Evolutionary conservation across 78 protist species (phyloP).

Genomic region (Pelomyxa schiedti): DNA sequence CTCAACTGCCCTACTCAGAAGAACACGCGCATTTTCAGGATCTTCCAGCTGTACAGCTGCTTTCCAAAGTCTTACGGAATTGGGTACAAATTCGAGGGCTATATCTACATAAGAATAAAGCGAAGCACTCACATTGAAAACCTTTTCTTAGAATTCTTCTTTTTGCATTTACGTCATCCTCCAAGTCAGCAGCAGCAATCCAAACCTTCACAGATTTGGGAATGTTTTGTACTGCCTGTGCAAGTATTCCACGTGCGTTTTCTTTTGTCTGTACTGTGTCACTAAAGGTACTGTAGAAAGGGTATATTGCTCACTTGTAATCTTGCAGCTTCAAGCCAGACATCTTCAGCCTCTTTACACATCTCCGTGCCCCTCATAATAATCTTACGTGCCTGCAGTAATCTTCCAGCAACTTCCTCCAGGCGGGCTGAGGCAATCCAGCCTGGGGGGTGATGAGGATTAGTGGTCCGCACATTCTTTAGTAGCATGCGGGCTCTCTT

Average conservation of each 20-base stretch:
- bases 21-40: conserved; percentile 75
- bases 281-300: too few species aligned
- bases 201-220: conserved; percentile 83
- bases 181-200: conserved; percentile 78
- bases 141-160: conserved; percentile 66
- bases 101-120: neutral
- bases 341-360: conserved; percentile 74
- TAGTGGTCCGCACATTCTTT: conserved; percentile 43
- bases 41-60: conserved; percentile 81
- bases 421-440: conserved; percentile 89
- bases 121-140: too few species aligned
- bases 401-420: conserved; percentile 76
- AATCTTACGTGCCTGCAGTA: conserved; percentile 61
- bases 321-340: conserved; percentile 85
- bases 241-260: conserved; percentile 60
- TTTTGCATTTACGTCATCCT: conserved; percentile 48
- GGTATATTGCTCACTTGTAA: conserved; percentile 34
- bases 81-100: conserved; percentile 74
- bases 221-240: conserved; percentile 68
- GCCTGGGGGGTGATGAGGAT: conserved; percentile 56
- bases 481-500: conserved; percentile 74
- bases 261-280: too few species aligned
- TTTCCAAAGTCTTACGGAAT: conserved; percentile 82
- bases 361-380: conserved; percentile 62
- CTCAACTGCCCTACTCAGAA: conserved; percentile 84